phyloP scores from a whole-genome alignment of 2,329 filamentous ascomycete species.

The Dactylellina drechsleri region DNA sequence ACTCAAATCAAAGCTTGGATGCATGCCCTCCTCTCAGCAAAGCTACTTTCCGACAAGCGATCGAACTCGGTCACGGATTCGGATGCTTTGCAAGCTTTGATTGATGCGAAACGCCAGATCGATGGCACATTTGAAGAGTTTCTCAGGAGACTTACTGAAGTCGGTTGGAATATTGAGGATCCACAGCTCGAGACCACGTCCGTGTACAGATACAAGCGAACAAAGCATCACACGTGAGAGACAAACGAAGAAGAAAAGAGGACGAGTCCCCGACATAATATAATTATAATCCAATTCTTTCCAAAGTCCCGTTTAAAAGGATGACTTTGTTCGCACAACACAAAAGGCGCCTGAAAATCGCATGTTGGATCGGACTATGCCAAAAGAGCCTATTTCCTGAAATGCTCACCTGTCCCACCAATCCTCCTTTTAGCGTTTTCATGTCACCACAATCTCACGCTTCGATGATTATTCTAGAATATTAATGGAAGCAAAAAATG shows the following conservation, averaged over 20 bases:
- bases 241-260: too few relatives aligned
- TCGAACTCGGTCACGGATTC: slow-evolving; percentile 62
- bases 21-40: slow-evolving; percentile 68
- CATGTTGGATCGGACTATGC: slow-evolving; percentile 18
- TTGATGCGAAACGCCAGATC: slow-evolving; percentile 61
- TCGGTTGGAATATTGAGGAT: slow-evolving; percentile 74
- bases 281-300: too few relatives aligned
- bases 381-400: slow-evolving; percentile 35
- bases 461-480: slow-evolving; percentile 53
- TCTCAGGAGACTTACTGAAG: slow-evolving; percentile 62
- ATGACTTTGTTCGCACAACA: slow-evolving; percentile 15
- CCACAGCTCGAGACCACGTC: slow-evolving; percentile 74
- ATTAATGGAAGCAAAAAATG: slow-evolving; percentile 40
- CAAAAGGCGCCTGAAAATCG: slow-evolving; percentile 3
- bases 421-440: slow-evolving; percentile 16
- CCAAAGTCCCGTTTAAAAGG: too few relatives aligned
- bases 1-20: slow-evolving; percentile 72
- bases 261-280: too few relatives aligned
- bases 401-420: slow-evolving; percentile 17
- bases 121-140: slow-evolving; percentile 64
- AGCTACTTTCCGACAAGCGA: slow-evolving; percentile 56
- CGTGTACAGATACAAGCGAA: slow-evolving; percentile 63
- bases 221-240: slow-evolving; percentile 59
- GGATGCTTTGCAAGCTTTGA: slow-evolving; percentile 63
- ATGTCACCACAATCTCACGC: slow-evolving; percentile 38